These are phyloP conservation scores for Handroanthus guayacan DNA, from an alignment of 257 asterid genomes.

Conservation along the genomic window DNA sequence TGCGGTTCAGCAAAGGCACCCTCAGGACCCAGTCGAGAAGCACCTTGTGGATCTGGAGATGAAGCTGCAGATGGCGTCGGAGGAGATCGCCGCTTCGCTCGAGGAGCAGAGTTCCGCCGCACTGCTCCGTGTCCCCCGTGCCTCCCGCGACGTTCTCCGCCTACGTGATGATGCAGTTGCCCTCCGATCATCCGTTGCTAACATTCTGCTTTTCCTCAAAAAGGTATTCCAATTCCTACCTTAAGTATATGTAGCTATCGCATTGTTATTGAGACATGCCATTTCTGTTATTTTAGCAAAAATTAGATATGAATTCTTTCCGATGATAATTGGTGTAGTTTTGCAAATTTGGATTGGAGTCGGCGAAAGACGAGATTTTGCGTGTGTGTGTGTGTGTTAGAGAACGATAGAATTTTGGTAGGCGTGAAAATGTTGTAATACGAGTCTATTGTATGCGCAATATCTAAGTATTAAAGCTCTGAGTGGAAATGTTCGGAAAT, in stretches of 20 bases:
- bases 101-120: slow-evolving; percentile 97
- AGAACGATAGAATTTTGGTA: not conserved
- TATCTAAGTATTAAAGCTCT: too few species aligned
- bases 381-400: not conserved
- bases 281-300: not conserved
- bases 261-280: slow-evolving; percentile 2
- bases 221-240: slow-evolving; percentile 52
- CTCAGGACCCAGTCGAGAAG: slow-evolving; percentile 91
- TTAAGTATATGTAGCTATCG: not conserved
- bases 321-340: slow-evolving; percentile 15
- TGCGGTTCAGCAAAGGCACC: slow-evolving; percentile 80
- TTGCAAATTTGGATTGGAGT: slow-evolving; percentile 21
- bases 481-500: too few species aligned
- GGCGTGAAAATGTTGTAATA: too few species aligned
- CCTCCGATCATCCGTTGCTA: slow-evolving; percentile 88
- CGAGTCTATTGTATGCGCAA: too few species aligned
- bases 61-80: slow-evolving; percentile 96
- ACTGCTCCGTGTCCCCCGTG: slow-evolving; percentile 93
- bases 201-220: slow-evolving; percentile 76
- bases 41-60: slow-evolving; percentile 96
- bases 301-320: slow-evolving; percentile 18
- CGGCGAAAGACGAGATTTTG: not conserved
- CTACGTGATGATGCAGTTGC: slow-evolving; percentile 91
- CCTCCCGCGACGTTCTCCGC: slow-evolving; percentile 87
- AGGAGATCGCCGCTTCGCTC: slow-evolving; percentile 93